Percentiles rank a stretch among this genome's conserved stretches.
phyloP scores from a whole-genome alignment of 441 rosid genomes.

The Kokia cookei region DNA sequence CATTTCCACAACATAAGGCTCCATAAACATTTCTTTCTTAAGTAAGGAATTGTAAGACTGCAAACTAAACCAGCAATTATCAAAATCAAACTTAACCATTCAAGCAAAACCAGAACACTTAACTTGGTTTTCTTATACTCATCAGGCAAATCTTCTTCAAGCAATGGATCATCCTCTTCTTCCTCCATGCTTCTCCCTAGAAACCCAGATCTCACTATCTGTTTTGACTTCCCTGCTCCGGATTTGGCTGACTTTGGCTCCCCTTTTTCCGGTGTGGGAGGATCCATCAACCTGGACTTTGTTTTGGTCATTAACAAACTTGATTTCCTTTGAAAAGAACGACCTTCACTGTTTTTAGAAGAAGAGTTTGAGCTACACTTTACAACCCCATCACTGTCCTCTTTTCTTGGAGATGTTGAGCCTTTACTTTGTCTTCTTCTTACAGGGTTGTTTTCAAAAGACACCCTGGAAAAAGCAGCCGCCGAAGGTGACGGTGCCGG shows the following conservation, averaged over 20 bases:
- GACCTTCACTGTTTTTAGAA: constrained; percentile 15
- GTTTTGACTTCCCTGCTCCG: constrained; percentile 31
- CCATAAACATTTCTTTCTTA: constrained; percentile 34
- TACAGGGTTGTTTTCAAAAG: constrained; percentile 22
- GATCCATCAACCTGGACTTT: constrained; percentile 51
- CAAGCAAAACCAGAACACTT: constrained; percentile 28
- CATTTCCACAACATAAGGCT: constrained; percentile 53
- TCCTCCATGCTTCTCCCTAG: constrained; percentile 29
- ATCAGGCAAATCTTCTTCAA: constrained; percentile 55
- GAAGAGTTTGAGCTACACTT: constrained; percentile 32
- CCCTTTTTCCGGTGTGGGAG: constrained; percentile 22
- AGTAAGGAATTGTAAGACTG: constrained; percentile 29
- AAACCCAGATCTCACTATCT: constrained; percentile 33
- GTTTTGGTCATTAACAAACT: constrained; percentile 32
- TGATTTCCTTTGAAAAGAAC: constrained; percentile 34
- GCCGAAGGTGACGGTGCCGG: constrained; percentile 1
- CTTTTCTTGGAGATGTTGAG: constrained; percentile 23
- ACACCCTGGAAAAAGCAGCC: constrained; percentile 13
- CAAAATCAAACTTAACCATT: constrained; percentile 47
- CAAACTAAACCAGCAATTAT: constrained; percentile 41
- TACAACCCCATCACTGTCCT: constrained; percentile 26
- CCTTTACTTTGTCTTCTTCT: constrained; percentile 34
- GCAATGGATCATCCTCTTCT: constrained; percentile 47
- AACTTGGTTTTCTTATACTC: constrained; percentile 38
- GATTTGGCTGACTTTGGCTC: constrained; percentile 27